Evolutionary conservation across 805 yeast species (phyloP).

Genomic region (Ogataea methylovora): DNA sequence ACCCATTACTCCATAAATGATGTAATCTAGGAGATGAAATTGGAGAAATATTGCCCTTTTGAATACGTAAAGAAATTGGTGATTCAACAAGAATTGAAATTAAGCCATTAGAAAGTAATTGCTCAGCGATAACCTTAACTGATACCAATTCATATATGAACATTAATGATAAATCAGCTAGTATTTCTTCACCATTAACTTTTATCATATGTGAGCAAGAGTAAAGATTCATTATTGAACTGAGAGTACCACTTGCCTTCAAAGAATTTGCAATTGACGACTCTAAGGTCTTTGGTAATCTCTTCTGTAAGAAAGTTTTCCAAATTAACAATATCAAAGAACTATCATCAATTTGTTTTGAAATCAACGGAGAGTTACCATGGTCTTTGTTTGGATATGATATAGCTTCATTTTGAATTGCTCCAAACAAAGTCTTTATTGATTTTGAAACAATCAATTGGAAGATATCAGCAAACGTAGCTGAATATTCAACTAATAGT

Average conservation of each 20-base stretch:
- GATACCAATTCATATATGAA: constrained; percentile 64
- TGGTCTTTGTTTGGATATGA: constrained; percentile 29
- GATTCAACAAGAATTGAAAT: constrained; percentile 66
- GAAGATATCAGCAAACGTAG: constrained; percentile 49
- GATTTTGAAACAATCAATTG: constrained; percentile 61
- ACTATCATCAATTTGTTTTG: constrained; percentile 57
- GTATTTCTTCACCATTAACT: constrained; percentile 54
- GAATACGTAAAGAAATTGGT: constrained; percentile 59
- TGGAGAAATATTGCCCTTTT: constrained; percentile 54
- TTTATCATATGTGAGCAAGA: constrained; percentile 58
- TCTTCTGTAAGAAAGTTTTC: constrained; percentile 45
- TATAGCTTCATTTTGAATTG: constrained; percentile 50
- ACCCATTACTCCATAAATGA: constrained; percentile 79
- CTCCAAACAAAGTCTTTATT: constrained; percentile 47
- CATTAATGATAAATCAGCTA: constrained; percentile 65
- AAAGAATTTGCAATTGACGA: constrained; percentile 44
- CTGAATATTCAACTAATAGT: constrained; percentile 37
- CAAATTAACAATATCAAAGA: constrained; percentile 56
- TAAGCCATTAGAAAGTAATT: constrained; percentile 55
- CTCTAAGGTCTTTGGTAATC: constrained; percentile 40
- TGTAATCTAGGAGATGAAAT: constrained; percentile 41
- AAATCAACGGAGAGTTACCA: constrained; percentile 26
- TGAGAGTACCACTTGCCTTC: constrained; percentile 51
- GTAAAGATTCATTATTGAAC: constrained; percentile 55
- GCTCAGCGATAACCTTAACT: constrained; percentile 57